A percentile compares a stretch with the other conserved stretches of the same genome.
phyloP scores from a whole-genome alignment of 2,329 filamentous ascomycete species.

The Fusarium coffeatum region DNA sequence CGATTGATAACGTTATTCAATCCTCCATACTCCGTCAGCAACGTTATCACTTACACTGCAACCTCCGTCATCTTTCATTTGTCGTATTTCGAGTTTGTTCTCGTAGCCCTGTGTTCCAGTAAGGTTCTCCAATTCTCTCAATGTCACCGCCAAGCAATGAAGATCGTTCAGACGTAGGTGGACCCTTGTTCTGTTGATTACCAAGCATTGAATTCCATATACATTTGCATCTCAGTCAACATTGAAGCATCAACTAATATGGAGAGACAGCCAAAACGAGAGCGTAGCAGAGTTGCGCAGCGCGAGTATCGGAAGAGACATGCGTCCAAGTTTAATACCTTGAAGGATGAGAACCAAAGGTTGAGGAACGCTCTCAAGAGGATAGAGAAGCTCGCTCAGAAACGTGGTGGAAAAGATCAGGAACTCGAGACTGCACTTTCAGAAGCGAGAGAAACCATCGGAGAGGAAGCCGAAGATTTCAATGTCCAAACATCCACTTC shows the following conservation, averaged over 20 bases:
- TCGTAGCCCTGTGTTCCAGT: background rate
- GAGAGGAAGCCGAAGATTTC: conserved; percentile 1
- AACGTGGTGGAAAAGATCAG: conserved; percentile 10
- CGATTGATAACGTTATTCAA: conserved; percentile 29
- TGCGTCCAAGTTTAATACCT: conserved; percentile 39
- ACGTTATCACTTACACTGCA: conserved; percentile 24
- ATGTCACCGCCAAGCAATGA: conserved; percentile 34
- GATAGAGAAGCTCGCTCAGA: conserved; percentile 31
- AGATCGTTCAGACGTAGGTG: conserved; percentile 32
- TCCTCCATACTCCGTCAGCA: conserved; percentile 5
- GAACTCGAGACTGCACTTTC: conserved; percentile 32
- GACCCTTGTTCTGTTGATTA: conserved; percentile 19
- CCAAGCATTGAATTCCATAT: conserved; percentile 10
- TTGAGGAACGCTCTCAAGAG: conserved; percentile 39
- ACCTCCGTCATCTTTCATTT: background rate
- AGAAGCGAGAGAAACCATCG: conserved; percentile 28
- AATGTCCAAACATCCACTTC: background rate
- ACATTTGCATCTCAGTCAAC: background rate
- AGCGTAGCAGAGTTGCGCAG: conserved; percentile 44
- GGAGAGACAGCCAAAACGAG: conserved; percentile 39
- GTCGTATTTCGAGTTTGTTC: background rate
- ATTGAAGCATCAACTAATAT: background rate
- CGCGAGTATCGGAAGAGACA: conserved; percentile 46
- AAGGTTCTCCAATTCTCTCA: background rate
- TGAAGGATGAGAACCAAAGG: conserved; percentile 45